Conservation (phyloP, 2,329 filamentous ascomycete genomes). For the Periconia macrospinosa region DNA sequence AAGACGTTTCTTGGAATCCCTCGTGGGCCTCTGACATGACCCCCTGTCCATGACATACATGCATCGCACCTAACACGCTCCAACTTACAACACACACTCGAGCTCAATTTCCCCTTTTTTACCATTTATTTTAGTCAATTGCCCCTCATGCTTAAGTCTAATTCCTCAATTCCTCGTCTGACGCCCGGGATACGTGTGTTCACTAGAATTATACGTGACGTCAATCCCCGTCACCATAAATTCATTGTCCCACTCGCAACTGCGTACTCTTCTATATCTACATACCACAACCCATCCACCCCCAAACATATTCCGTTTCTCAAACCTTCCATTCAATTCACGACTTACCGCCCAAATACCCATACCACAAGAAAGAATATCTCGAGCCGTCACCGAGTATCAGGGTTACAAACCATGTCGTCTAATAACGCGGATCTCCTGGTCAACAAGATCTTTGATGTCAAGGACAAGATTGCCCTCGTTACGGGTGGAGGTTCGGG, state of each 20-base stretch:
- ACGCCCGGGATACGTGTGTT: not conserved
- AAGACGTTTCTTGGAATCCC: not conserved
- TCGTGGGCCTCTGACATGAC: not conserved
- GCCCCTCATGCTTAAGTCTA: not conserved
- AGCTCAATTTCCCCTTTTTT: not conserved
- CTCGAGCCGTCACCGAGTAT: conserved; percentile 16
- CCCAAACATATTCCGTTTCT: conserved; percentile 1
- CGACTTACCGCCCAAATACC: conserved; percentile 3
- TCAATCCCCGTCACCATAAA: conserved; percentile 4
- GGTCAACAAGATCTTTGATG: conserved; percentile 38
- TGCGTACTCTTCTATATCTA: not conserved
- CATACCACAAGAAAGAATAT: conserved; percentile 12
- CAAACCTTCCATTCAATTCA: conserved; percentile 1
- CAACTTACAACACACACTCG: not conserved
- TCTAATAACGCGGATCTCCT: conserved; percentile 39
- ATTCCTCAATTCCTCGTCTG: not conserved
- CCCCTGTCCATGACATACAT: not conserved
- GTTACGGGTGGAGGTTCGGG: conserved; percentile 51
- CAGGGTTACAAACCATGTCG: conserved; percentile 32
- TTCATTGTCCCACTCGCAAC: not conserved
- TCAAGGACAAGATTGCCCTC: conserved; percentile 45
- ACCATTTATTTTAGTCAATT: not conserved
- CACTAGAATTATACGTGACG: conserved; percentile 1
- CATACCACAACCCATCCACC: not conserved
- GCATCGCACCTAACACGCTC: not conserved